phyloP scores from a whole-genome alignment of 2,329 filamentous ascomycete genomes.

The Cladophialophora exuberans region DNA sequence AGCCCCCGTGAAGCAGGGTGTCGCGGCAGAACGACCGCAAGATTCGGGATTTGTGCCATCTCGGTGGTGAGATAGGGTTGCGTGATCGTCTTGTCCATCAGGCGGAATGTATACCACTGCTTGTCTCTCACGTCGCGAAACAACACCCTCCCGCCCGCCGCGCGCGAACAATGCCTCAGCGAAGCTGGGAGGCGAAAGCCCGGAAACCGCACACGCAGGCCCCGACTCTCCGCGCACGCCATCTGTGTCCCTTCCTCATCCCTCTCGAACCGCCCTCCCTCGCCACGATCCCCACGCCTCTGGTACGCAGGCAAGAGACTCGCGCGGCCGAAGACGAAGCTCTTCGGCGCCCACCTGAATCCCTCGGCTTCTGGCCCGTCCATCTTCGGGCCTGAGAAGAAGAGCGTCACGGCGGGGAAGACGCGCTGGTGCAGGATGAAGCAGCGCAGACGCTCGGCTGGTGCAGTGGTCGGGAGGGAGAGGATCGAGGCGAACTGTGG shows the following conservation, averaged over 20 bases:
- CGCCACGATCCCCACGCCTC: background rate
- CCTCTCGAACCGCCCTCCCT: background rate
- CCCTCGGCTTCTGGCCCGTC: constrained; percentile 1
- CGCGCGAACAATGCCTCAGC: background rate
- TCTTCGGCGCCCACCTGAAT: background rate
- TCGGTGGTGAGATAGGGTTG: background rate
- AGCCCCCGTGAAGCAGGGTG: background rate
- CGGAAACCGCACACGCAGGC: background rate
- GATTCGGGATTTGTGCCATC: background rate
- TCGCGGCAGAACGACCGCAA: background rate
- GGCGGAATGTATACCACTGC: constrained; percentile 1
- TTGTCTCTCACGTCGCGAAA: background rate
- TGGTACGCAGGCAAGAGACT: background rate
- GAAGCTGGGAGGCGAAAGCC: background rate
- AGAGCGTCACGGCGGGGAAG: background rate
- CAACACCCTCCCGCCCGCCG: background rate
- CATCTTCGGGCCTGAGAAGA: constrained; percentile 1
- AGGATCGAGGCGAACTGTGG: no score
- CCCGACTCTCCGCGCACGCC: background rate
- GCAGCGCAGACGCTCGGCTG: background rate
- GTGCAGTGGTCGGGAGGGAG: background rate
- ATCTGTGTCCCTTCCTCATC: background rate
- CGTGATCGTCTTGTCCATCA: background rate
- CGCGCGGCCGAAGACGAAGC: background rate
- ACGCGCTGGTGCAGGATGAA: background rate